A percentile compares a stretch with the other conserved stretches of the same genome.
These are phyloP conservation scores for Stephanocyclus meneghinianus DNA, from an alignment of 352 stramenopile genomes.

Conservation along the genomic window DNA sequence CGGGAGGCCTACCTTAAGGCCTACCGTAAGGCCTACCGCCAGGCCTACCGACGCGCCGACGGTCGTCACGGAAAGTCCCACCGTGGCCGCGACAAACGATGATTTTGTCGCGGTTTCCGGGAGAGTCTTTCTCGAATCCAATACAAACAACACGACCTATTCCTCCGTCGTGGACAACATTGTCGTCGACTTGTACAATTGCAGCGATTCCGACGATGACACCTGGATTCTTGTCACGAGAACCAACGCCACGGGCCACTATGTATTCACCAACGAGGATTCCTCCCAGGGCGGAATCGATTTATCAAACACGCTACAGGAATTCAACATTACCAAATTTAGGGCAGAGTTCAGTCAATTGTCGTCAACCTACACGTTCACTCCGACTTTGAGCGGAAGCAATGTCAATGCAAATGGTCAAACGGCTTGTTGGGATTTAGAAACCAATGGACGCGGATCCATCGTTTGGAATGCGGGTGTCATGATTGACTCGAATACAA, in stretches of 20 bases:
- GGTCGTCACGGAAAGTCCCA: neutral
- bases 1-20: neutral
- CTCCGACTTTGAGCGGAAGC: conserved; percentile 15
- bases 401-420: conserved; percentile 19
- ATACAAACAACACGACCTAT: conserved; percentile 14
- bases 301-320: conserved; percentile 20
- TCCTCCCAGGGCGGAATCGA: neutral
- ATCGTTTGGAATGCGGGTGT: conserved; percentile 55
- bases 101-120: conserved; percentile 33
- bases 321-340: conserved; percentile 23
- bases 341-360: conserved; percentile 24
- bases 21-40: neutral
- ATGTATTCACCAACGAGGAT: conserved; percentile 14
- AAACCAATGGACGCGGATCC: conserved; percentile 16
- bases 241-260: conserved; percentile 27
- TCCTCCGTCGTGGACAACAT: conserved; percentile 14
- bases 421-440: conserved; percentile 36
- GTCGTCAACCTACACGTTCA: conserved; percentile 27
- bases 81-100: conserved; percentile 10
- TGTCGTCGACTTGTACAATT: conserved; percentile 50
- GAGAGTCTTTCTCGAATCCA: conserved; percentile 29
- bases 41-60: no score
- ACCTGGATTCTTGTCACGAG: conserved; percentile 37
- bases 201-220: neutral
- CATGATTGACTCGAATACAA: neutral